A percentile compares a stretch with the other conserved stretches of the same genome.
Conservation (phyloP, 2,329 filamentous ascomycete genomes). For the Escovopsis sp. region DNA sequence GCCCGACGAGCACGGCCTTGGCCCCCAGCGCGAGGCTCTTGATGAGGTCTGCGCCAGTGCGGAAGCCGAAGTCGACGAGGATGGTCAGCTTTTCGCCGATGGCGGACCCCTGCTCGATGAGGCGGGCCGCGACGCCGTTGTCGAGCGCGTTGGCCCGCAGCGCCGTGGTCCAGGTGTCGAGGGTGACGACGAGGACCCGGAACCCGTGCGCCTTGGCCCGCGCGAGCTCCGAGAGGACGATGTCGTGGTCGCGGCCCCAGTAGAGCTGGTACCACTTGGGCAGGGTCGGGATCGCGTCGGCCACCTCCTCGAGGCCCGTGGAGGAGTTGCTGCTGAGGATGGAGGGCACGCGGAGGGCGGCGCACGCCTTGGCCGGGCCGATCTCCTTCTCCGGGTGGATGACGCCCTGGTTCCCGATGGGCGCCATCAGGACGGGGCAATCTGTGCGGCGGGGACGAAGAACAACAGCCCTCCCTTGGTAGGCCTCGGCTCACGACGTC, state of each 20-base stretch:
- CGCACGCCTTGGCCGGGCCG: constrained; percentile 47
- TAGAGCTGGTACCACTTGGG: constrained; percentile 62
- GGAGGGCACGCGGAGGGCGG: constrained; percentile 46
- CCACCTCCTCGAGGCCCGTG: constrained; percentile 51
- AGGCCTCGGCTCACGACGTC: too few species aligned
- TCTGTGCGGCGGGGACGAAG: too few species aligned
- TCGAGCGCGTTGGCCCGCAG: constrained; percentile 59
- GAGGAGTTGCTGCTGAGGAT: constrained; percentile 50
- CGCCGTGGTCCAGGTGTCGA: constrained; percentile 54
- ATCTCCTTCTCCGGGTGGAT: constrained; percentile 51
- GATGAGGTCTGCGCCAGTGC: constrained; percentile 24
- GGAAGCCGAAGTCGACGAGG: constrained; percentile 30
- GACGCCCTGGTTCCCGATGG: constrained; percentile 53
- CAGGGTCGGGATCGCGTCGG: constrained; percentile 38
- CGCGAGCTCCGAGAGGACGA: constrained; percentile 46
- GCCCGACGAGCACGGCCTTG: constrained; percentile 26
- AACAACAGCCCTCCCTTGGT: too few species aligned
- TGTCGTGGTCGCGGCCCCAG: constrained; percentile 50
- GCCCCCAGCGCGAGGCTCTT: constrained; percentile 27
- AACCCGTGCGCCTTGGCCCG: constrained; percentile 48
- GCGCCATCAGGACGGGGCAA: constrained; percentile 40
- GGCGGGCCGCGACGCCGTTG: constrained; percentile 43
- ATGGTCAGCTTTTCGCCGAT: constrained; percentile 43
- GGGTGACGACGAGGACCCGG: constrained; percentile 52
- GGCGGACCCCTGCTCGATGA: constrained; percentile 41